Evolutionary conservation across 78 protist species (phyloP).

Genomic region (Monocercomonoides exilis): DNA sequence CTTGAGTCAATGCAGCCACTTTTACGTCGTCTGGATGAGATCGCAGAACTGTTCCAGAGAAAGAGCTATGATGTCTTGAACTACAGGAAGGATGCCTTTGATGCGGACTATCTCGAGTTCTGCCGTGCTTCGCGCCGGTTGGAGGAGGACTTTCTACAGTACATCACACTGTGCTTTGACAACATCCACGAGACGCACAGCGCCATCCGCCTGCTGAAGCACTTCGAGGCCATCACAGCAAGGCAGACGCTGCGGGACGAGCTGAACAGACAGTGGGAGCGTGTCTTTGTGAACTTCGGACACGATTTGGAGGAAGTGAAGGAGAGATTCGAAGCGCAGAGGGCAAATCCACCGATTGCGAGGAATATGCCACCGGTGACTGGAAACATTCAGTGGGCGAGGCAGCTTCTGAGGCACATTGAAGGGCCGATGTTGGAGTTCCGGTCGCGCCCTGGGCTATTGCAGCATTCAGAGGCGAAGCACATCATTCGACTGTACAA

Average conservation of each 20-base stretch:
- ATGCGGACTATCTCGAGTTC: constrained; percentile 56
- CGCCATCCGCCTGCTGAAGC: constrained; percentile 45
- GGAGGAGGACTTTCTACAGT: constrained; percentile 40
- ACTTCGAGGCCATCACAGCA: constrained; percentile 44
- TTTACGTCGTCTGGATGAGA: constrained; percentile 17
- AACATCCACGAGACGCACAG: constrained; percentile 18
- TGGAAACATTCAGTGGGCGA: constrained; percentile 55
- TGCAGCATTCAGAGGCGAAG: constrained; percentile 41
- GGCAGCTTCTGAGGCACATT: constrained; percentile 53
- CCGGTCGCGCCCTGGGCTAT: constrained; percentile 24
- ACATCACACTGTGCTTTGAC: constrained; percentile 50
- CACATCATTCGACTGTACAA: constrained; percentile 60
- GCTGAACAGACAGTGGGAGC: constrained; percentile 45
- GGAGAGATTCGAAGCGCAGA: constrained; percentile 46
- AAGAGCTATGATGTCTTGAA: constrained; percentile 61
- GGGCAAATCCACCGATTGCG: constrained; percentile 49
- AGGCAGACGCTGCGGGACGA: constrained; percentile 40
- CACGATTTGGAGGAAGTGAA: constrained; percentile 50
- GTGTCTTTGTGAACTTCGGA: constrained; percentile 56
- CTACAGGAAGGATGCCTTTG: constrained; percentile 35
- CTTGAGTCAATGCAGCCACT: constrained; percentile 48
- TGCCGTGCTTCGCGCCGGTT: constrained; percentile 31
- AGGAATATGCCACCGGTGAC: constrained; percentile 71
- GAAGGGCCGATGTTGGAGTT: constrained; percentile 61
- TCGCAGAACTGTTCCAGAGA: constrained; percentile 35